A percentile compares a stretch with the other conserved stretches of the same genome.
phyloP scores from a whole-genome alignment of 2,329 filamentous ascomycete species.

The Venturia carpophila region DNA sequence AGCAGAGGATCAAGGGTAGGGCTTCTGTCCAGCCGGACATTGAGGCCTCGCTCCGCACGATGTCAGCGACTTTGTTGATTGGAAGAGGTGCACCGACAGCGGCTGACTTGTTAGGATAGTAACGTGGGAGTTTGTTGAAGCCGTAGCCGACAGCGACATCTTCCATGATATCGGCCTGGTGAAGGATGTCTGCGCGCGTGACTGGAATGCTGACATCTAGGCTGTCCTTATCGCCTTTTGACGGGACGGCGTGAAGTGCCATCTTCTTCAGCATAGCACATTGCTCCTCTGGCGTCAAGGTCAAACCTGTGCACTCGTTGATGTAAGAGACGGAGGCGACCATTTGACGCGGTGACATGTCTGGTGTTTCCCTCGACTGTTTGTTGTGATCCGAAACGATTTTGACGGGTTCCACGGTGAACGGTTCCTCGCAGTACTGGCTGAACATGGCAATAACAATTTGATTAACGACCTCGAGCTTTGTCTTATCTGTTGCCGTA shows the following conservation, averaged over 20 bases:
- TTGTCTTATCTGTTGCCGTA: slow-evolving; percentile 90
- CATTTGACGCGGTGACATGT: slow-evolving; percentile 66
- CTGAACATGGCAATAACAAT: slow-evolving; percentile 98
- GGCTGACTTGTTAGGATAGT: slow-evolving; percentile 76
- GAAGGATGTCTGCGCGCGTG: slow-evolving; percentile 87
- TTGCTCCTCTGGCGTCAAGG: slow-evolving; percentile 65
- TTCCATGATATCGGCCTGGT: slow-evolving; percentile 98
- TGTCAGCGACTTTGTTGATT: slow-evolving; percentile 92
- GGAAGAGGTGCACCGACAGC: slow-evolving; percentile 79
- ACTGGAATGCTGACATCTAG: slow-evolving; percentile 77
- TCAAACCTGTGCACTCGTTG: slow-evolving; percentile 82
- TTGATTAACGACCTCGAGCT: slow-evolving; percentile 90
- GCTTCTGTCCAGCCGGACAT: slow-evolving; percentile 97
- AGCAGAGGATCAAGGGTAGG: slow-evolving; percentile 92
- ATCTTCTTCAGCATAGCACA: slow-evolving; percentile 79
- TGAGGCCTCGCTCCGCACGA: slow-evolving; percentile 78
- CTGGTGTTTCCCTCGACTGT: slow-evolving; percentile 71
- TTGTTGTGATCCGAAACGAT: slow-evolving; percentile 88
- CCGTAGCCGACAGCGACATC: slow-evolving; percentile 95
- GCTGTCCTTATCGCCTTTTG: slow-evolving; percentile 54
- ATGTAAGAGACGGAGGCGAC: slow-evolving; percentile 87
- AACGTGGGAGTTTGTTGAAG: slow-evolving; percentile 89
- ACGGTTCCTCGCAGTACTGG: slow-evolving; percentile 76
- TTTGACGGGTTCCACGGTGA: slow-evolving; percentile 88
- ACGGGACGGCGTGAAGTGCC: slow-evolving; percentile 75